Percentiles rank a stretch among this genome's conserved stretches.
Conservation (phyloP, 2,329 filamentous ascomycete species). For the Fusarium duplospermum region DNA sequence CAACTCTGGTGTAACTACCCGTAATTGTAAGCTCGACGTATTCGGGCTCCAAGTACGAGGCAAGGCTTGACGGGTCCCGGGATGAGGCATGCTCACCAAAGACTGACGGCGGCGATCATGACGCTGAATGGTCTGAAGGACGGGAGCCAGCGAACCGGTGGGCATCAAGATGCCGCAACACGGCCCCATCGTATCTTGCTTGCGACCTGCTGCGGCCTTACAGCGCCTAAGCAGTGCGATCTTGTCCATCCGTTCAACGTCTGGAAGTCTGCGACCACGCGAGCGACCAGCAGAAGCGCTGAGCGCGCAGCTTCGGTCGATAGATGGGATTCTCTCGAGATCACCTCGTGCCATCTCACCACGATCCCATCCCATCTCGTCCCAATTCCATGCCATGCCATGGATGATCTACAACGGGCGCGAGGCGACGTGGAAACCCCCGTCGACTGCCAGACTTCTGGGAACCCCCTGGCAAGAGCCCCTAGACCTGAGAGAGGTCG, state of each 20-base stretch:
- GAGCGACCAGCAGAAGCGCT: slow-evolving; percentile 35
- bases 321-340: not conserved
- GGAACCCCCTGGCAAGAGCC: slow-evolving; percentile 30
- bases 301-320: not conserved
- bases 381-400: slow-evolving; percentile 39
- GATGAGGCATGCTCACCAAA: slow-evolving; percentile 35
- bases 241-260: slow-evolving; percentile 35
- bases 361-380: slow-evolving; percentile 34
- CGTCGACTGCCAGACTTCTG: slow-evolving; percentile 33
- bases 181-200: slow-evolving; percentile 34
- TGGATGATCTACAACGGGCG: slow-evolving; percentile 38
- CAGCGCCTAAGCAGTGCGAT: slow-evolving; percentile 13
- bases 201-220: slow-evolving; percentile 21
- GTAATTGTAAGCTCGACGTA: slow-evolving; percentile 6
- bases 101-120: slow-evolving; percentile 42
- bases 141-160: slow-evolving; percentile 43
- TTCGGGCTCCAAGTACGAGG: slow-evolving; percentile 16
- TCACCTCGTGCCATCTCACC: slow-evolving; percentile 34
- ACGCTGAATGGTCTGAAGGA: slow-evolving; percentile 34
- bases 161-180: slow-evolving; percentile 32
- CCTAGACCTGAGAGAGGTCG: slow-evolving; percentile 25
- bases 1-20: slow-evolving; percentile 30
- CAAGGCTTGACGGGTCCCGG: slow-evolving; percentile 24
- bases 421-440: slow-evolving; percentile 35
- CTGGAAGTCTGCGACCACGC: slow-evolving; percentile 33